Evolutionary conservation across 345 rosid genomes (phyloP), one percentile per base, ranked within the genome.

Genomic region (Citrus reticulata): DNA sequence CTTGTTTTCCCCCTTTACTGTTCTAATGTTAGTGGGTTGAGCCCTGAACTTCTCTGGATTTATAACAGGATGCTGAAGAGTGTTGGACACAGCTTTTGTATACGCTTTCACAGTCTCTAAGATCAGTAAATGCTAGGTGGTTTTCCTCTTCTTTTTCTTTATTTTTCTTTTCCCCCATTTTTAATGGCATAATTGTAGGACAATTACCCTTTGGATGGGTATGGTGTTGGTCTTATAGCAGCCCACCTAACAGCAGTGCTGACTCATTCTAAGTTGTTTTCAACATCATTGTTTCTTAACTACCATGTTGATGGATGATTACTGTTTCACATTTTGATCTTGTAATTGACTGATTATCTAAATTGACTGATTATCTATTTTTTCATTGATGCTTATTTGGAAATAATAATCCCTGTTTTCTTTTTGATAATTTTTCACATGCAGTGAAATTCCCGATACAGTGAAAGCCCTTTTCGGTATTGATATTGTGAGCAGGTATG

Each of bases 51-150:
- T 68, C 51, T 77, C 51, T 77, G 68, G 79, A 51, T 83, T 6
- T 70, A 11, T 73, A 59, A 81, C 90, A 96, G 98, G 99, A 94
- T 86, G 98, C 98, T 78, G 99, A 96, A 84, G 99, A 94, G 84
- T 96, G 99, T 85, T 96, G 99, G 99, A 88, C 97, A 17, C 99
- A 94, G 79, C 93, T 96, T 80, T 78, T 96, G 49, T 93, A 91
- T 86, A 94, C 97, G 13, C 97, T 94, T 81, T 94, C 99, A 25
- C 99, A 90, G 84, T 91, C 98, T 73, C 92, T 96, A 42, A 81
- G 90, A 83, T 72, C 97, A 72, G 87, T 92, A 29, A 83, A 75
- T 83, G 79, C 88, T 83, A 86, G 87, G 97, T 88, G 80, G 78
- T 77, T 81, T 60, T 37, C 39, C 68, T 74, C 54, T 76, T 29